Percentiles rank a stretch among this genome's conserved stretches.
Conservation (phyloP, 805 yeast genomes). For the Spathaspora sp. region DNA sequence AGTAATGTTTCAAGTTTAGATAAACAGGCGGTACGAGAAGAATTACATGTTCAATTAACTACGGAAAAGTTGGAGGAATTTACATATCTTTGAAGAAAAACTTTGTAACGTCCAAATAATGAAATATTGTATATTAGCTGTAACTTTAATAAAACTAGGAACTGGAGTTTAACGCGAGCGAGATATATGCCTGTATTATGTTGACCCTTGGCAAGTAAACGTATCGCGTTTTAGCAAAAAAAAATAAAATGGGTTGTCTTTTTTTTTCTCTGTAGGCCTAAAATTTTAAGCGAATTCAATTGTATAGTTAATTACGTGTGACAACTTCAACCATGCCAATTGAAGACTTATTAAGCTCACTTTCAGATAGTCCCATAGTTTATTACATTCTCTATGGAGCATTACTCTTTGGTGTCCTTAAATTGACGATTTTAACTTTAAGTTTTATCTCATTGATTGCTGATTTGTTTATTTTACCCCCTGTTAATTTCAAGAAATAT, state of each 20-base stretch:
- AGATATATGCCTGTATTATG: neutral
- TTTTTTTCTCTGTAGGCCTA: neutral
- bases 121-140: conserved; percentile 1
- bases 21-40: conserved; percentile 27
- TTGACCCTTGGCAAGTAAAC: neutral
- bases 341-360: conserved; percentile 9
- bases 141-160: neutral
- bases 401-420: conserved; percentile 60
- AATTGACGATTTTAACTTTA: conserved; percentile 48
- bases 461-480: conserved; percentile 64
- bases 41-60: conserved; percentile 30
- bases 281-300: neutral
- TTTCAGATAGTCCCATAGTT: conserved; percentile 8
- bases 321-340: conserved; percentile 7
- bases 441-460: conserved; percentile 51
- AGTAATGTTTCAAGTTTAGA: conserved; percentile 15
- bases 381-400: conserved; percentile 25
- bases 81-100: conserved; percentile 26
- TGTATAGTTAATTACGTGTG: neutral
- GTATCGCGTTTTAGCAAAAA: neutral
- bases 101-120: neutral
- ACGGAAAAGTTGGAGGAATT: conserved; percentile 51
- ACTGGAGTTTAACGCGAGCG: neutral
- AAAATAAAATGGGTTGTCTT: neutral
- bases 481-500: conserved; percentile 57